Conservation (phyloP, 2,329 filamentous ascomycete species). For the Penicillium brevicompactum region DNA sequence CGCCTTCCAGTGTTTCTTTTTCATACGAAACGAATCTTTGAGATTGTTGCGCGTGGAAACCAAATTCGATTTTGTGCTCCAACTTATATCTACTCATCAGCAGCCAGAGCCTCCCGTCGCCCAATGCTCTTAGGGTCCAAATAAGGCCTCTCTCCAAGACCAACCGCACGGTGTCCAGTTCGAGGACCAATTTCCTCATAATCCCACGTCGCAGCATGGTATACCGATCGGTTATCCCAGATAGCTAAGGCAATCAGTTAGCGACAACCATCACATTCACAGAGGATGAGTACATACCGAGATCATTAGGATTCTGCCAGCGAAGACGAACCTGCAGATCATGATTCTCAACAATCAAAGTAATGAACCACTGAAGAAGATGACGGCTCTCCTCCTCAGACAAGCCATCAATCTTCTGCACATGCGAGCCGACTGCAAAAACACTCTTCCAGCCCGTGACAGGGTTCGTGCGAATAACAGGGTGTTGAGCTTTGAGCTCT, state of each 20-base stretch:
- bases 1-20: too few species aligned
- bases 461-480: constrained; percentile 56
- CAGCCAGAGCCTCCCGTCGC: constrained; percentile 28
- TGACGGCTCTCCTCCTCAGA: constrained; percentile 34
- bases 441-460: constrained; percentile 42
- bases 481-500: constrained; percentile 51
- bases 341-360: constrained; percentile 43
- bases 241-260: constrained; percentile 5
- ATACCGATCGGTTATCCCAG: constrained; percentile 61
- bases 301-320: constrained; percentile 46
- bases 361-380: constrained; percentile 38
- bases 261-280: background rate
- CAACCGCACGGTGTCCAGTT: constrained; percentile 53
- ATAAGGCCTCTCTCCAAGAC: constrained; percentile 59
- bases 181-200: constrained; percentile 52
- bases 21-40: too few species aligned
- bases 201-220: constrained; percentile 58
- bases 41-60: too few species aligned
- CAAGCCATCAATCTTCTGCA: constrained; percentile 36
- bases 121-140: constrained; percentile 49
- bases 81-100: background rate
- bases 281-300: constrained; percentile 25
- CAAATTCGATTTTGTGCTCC: too few species aligned
- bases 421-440: constrained; percentile 36
- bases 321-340: constrained; percentile 44